Conservation (phyloP, 805 yeast genomes). For the Suhomyces faveliae region DNA sequence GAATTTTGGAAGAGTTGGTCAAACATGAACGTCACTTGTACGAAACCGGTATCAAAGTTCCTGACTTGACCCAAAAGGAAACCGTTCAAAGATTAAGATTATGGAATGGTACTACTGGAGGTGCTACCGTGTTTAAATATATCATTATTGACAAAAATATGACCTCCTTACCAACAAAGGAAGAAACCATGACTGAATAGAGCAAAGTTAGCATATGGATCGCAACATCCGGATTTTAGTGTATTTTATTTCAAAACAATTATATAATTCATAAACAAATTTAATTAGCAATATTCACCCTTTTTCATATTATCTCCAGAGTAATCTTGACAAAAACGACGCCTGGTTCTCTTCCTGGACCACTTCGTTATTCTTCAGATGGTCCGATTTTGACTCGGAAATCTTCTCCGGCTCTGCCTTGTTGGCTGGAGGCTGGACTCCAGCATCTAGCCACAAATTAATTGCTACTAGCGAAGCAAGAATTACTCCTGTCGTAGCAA, state of each 20-base stretch:
- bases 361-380: background rate
- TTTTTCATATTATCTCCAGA: slow-evolving; percentile 8
- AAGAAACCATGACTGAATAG: slow-evolving; percentile 9
- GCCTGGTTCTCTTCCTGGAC: background rate
- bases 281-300: background rate
- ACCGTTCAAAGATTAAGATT: slow-evolving; percentile 59
- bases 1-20: slow-evolving; percentile 57
- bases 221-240: background rate
- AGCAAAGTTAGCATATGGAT: background rate
- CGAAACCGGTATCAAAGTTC: slow-evolving; percentile 65
- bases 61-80: slow-evolving; percentile 62
- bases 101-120: slow-evolving; percentile 87
- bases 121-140: slow-evolving; percentile 61
- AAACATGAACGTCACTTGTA: slow-evolving; percentile 63
- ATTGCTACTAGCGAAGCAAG: slow-evolving; percentile 21
- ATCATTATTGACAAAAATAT: slow-evolving; percentile 33
- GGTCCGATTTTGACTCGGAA: background rate
- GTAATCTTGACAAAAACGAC: slow-evolving; percentile 8
- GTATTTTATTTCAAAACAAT: slow-evolving; percentile 1
- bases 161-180: slow-evolving; percentile 22
- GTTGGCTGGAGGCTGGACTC: background rate
- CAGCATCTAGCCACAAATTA: slow-evolving; percentile 24
- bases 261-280: background rate
- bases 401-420: background rate
- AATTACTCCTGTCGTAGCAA: slow-evolving; percentile 29